Base-by-base conservation (phyloP, 352 stramenopile genomes). In the Globisporangium middletonii region DNA sequence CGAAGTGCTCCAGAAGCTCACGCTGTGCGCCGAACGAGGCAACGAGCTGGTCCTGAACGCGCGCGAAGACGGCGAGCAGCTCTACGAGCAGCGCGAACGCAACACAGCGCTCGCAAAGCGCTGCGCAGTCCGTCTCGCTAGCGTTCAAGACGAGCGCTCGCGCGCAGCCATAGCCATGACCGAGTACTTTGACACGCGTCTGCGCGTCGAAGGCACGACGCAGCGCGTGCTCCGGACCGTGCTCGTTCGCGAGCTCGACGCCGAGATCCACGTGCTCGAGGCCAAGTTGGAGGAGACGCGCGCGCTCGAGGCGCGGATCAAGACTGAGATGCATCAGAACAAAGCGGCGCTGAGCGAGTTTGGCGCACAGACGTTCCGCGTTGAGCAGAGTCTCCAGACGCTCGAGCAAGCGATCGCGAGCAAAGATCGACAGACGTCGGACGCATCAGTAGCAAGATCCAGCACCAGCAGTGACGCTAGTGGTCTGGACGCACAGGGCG, bases 41-140 rank as follows among this genome's bases (percentile, higher is more conserved):
- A 86, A 86, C 45, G 80, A 89, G 35, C 63, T 78, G 38, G 64
- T 88, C 35, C 59, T 90, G 37, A 74, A 66, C 19, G 48, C 80
- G 7, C 72, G 80, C 0, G 80, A 89, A 46, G 78, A 90, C 12
- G 68, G 68, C 26, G 80, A 90, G 51, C 50, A 67, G 35, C 59
- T 86, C 16, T 68, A 76, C 67, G 64, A 77, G 37, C 71, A 78
- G 30, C 64, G 66, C 4, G 66, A 77, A 0, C 47, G 16, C 1
- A 64, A 72, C 33, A 43, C 68, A 0, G 66, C 65, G 13, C 26
- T 75, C n/a, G 45, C 59, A 2, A 67, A 77, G 50, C 70, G 71
- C 16, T 30, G 79, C 3, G 55, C 59, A 5, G 51, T 58, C 8
- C 67, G 75, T 2, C 59, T 74, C 8, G 30, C 57, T 44, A 51